phyloP scores from a whole-genome alignment of 106 monocot species.

The Hemerocallis citrina region DNA sequence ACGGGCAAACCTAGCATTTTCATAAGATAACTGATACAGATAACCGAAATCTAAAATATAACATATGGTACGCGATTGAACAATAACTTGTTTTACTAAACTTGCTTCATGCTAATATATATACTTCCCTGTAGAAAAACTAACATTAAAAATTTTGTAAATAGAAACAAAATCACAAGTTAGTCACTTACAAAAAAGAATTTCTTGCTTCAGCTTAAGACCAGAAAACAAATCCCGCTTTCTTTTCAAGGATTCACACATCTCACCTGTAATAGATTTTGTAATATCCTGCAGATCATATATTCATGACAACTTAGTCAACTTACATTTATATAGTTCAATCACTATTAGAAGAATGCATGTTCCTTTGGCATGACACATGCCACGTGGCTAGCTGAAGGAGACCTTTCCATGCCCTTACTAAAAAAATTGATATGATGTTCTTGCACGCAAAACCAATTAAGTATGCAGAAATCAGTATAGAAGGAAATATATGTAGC shows the following conservation, averaged over 20 bases:
- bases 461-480: no score
- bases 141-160: background rate
- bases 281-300: constrained; percentile 55
- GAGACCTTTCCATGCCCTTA: background rate
- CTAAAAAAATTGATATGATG: background rate
- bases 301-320: background rate
- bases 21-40: background rate
- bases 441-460: background rate
- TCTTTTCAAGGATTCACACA: constrained; percentile 58
- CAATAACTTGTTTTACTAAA: background rate
- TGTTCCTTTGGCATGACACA: background rate
- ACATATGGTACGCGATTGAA: background rate
- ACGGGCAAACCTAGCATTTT: no score
- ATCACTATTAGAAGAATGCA: background rate
- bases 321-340: background rate
- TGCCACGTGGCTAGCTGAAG: background rate
- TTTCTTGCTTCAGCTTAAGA: constrained; percentile 86
- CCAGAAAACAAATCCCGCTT: constrained; percentile 73
- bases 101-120: background rate
- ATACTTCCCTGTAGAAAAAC: background rate
- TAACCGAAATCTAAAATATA: background rate
- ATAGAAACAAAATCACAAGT: background rate
- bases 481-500: no score
- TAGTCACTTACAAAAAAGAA: constrained; percentile 63
- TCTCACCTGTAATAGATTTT: constrained; percentile 52